Evolutionary conservation across 257 asterid genomes (phyloP).

Genomic region (Solanum rostratum): DNA sequence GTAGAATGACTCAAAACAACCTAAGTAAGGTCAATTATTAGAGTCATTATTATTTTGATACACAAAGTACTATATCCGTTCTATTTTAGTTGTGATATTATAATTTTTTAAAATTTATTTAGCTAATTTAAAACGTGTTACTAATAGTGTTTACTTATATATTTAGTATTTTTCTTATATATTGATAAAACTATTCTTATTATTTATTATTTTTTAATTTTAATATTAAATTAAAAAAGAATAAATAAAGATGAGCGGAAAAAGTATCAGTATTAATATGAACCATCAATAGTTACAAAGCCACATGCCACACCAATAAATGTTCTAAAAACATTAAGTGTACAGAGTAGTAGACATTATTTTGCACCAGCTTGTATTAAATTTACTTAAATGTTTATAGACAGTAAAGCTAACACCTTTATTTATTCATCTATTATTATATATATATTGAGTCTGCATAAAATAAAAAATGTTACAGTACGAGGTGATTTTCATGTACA

Average conservation of each 20-base stretch:
- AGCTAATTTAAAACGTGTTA: no score
- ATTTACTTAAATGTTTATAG: not conserved
- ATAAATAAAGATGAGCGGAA: no score
- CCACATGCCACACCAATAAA: not conserved
- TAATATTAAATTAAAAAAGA: rapidly evolving
- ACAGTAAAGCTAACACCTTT: not conserved
- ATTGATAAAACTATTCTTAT: no score
- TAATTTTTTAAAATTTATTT: no score
- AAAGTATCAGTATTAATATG: not conserved
- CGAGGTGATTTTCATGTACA: not conserved
- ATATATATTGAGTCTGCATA: no score
- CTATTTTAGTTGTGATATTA: no score
- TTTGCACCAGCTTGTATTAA: not conserved
- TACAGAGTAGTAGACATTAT: not conserved
- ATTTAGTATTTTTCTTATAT: no score
- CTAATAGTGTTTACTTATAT: no score
- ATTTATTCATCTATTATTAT: not conserved
- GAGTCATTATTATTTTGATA: not conserved
- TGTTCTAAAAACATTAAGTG: not conserved
- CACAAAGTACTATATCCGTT: no score
- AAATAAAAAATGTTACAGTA: not conserved
- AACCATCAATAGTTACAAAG: not conserved
- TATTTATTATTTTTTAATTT: no score
- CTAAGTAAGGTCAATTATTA: not conserved
- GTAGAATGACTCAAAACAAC: not conserved